Base-by-base conservation (phyloP, 495 filamentous ascomycete genomes). In the Annulohypoxylon maeteangense region DNA sequence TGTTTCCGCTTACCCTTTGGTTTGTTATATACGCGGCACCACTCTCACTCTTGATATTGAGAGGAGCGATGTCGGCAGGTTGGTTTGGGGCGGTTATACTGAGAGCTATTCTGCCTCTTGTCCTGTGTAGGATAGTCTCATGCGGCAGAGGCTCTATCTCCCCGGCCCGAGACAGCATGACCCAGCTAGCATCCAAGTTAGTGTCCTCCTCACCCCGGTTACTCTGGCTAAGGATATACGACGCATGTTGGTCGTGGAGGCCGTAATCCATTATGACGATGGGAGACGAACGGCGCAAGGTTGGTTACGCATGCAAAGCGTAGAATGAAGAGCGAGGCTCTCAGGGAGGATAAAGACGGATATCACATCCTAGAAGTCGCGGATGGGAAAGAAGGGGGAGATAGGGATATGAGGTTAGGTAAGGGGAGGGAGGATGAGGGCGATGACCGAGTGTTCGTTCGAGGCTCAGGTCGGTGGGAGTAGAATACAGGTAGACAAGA, bases 11-110 rank as follows among this genome's bases (percentile, higher is more conserved):
- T 82, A 97, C 94, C 78, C 95, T 83, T 80, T 97, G 92, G 71
- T 95, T 99, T 40, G 95, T 98, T 71, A 99, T 89, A 78, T 92
- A 92, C 14, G 91, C 80, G n/a, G 82, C 78, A 32, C 83, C 83
- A 50, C 75, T 81, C 65, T 83, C 81, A 64, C 81, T 82, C 76
- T 84, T 85, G 61, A 82, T 69, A 23, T 78, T 78, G 64, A 83
- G 81, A 3, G 82, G 82, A 72, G 83, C 67, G 71, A 80, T 67
- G n/a, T 76, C 77, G 16, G 77, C 73, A 22, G 84, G 79, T 47
- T 83, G 78, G n/a, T 76, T 77, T 6, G 81, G 82, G 11, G 81
- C 80, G 14, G 80, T 80, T 58, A 86, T 70, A 53, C 77, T 81
- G 20, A 85, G 78, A 68, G 76, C 72, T 71, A 86, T 80, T 18